These are phyloP conservation scores for Dalbergia cultrata DNA, from an alignment of 306 rosid genomes.

Conservation along the genomic window DNA sequence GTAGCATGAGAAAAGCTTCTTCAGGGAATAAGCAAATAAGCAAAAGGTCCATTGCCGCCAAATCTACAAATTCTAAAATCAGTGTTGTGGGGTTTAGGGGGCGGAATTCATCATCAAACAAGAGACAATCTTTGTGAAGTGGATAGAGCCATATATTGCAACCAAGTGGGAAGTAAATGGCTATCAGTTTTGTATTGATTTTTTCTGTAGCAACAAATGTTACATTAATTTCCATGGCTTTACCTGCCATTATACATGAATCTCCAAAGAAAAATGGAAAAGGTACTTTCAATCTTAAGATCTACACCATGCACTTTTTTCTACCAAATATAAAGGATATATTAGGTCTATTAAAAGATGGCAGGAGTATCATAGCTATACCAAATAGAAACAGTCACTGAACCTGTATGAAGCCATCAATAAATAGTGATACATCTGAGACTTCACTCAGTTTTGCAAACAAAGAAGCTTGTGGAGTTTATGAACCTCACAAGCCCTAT, in stretches of 20 bases:
- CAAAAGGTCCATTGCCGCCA: slow-evolving; percentile 52
- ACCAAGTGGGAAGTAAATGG: slow-evolving; percentile 18
- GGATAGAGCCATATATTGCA: slow-evolving; percentile 37
- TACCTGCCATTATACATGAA: not conserved
- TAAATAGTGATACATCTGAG: not conserved
- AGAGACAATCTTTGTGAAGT: slow-evolving; percentile 58
- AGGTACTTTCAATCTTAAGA: slow-evolving; percentile 7
- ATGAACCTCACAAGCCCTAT: slow-evolving; percentile 28
- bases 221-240: slow-evolving; percentile 38
- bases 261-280: slow-evolving; percentile 22
- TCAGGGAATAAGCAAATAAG: slow-evolving; percentile 57
- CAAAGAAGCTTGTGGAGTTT: not conserved
- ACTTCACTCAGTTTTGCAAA: slow-evolving; percentile 11
- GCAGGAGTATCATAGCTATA: slow-evolving; percentile 10
- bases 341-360: not conserved
- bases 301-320: not conserved
- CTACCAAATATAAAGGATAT: not conserved
- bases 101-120: slow-evolving; percentile 61
- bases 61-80: slow-evolving; percentile 69
- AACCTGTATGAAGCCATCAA: not conserved
- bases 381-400: not conserved
- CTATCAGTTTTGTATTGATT: slow-evolving; percentile 42
- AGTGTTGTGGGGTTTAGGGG: slow-evolving; percentile 93
- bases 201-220: slow-evolving; percentile 34
- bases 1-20: slow-evolving; percentile 53